Conservation (phyloP, 1,139 yeast genomes). For the Casaregolazyma lundiana region DNA sequence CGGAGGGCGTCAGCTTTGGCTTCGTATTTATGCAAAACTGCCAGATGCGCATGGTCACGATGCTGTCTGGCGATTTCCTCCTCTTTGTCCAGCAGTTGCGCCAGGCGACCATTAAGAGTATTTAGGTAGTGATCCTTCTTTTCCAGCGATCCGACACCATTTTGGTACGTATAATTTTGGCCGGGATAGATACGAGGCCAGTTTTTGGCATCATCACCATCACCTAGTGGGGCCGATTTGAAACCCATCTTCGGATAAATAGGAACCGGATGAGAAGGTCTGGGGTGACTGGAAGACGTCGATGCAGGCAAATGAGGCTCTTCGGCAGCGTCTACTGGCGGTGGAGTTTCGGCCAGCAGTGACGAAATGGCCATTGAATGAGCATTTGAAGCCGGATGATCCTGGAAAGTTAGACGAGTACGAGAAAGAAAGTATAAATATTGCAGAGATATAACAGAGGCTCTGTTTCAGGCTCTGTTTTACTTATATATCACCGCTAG, state of each 20-base stretch:
- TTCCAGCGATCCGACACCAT: slow-evolving; percentile 15
- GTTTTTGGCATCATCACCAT: neutral
- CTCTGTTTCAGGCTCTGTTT: too few relatives aligned
- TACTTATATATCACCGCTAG: neutral
- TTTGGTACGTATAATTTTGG: slow-evolving; percentile 14
- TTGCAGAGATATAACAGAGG: too few relatives aligned
- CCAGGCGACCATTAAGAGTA: slow-evolving; percentile 17
- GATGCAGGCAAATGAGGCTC: neutral
- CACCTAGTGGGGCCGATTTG: neutral
- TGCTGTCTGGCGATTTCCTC: slow-evolving; percentile 12
- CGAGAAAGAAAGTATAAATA: neutral
- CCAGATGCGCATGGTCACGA: slow-evolving; percentile 16
- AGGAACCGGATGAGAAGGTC: neutral
- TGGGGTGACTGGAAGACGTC: neutral
- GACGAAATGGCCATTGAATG: slow-evolving; percentile 4
- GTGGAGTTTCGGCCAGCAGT: neutral
- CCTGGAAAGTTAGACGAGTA: neutral
- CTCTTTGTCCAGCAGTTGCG: slow-evolving; percentile 14
- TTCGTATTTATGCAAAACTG: slow-evolving; percentile 11
- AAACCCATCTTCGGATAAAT: neutral
- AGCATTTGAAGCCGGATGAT: neutral
- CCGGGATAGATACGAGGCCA: neutral
- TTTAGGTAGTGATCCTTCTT: slow-evolving; percentile 25
- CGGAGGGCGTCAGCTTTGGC: slow-evolving; percentile 22
- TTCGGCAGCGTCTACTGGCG: neutral